Evolutionary conservation across 331 rosid species (phyloP), one percentile per base, ranked within the genome.

Genomic region (Ulmus americana): DNA sequence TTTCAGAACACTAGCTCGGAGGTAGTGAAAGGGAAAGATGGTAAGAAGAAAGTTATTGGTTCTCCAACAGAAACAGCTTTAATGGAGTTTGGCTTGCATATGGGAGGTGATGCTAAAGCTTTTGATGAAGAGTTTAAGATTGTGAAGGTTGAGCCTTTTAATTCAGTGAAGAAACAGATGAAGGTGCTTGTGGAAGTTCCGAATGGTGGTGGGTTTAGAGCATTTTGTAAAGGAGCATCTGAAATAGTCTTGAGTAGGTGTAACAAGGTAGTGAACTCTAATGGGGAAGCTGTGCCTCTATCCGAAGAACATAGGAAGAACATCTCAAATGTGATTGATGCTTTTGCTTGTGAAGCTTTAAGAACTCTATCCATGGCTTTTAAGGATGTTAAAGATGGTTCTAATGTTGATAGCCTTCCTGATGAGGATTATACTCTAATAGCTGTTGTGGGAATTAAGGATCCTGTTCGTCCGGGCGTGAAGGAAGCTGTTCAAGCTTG

Each of bases 201-300:
- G 0, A 69, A 47, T 50, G 73, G 59, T 40, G 73, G 74, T 50
- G 74, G 63, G 67, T 66, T 49, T 55, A 53, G 85, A 81, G 95
- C 95, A 50, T 81, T 83, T 64, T 76, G 86, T 59, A 94, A 94
- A 81, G 98, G 97, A 65, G 99, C 97, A 70, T 90, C 97, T 41
- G 99, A 94, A 63, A 81, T 85, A 40, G 70, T 90, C n/a, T 47
- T 87, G 6, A 62, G 70, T 39, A 72, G 68, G 80, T 94, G 99
- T 60, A 84, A 87, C 69, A 87, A 82, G 72, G 81, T 87, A 59
- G 70, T 85, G 51, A 70, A 70, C 49, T 10, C 84, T 35, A 62
- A 85, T 0, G 95, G 95, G 10, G 78, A 89, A 70, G 77, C 83
- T 20, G 79, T 74, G 61, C 42, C 71, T 16, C 69, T 84, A 54